Evolutionary conservation across 768 basidiomycete species (phyloP).

Genomic region (Chalciporus pseudorubinellus): DNA sequence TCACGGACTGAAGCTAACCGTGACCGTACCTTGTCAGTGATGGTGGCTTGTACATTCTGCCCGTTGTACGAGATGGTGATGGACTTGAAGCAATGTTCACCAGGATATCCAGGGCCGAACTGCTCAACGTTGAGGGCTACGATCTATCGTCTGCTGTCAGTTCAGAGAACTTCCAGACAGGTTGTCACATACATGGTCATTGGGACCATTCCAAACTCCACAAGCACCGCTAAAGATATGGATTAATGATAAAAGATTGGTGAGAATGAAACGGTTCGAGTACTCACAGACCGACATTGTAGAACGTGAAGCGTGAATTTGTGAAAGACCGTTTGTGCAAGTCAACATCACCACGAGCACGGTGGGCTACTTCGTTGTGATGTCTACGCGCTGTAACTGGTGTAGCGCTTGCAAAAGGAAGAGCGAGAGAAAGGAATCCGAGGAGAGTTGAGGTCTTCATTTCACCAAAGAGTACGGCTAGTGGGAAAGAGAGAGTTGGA

Average conservation of each 20-base stretch:
- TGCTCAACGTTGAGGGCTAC: conserved; percentile 36
- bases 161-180: neutral
- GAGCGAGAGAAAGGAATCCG: conserved; percentile 33
- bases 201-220: conserved; percentile 37
- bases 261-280: conserved; percentile 1
- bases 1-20: neutral
- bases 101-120: conserved; percentile 59
- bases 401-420: conserved; percentile 35
- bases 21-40: conserved; percentile 57
- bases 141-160: conserved; percentile 13
- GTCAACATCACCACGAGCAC: conserved; percentile 38
- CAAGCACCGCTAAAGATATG: conserved; percentile 49
- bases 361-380: conserved; percentile 47
- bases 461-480: neutral
- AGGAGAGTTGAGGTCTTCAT: conserved; percentile 28
- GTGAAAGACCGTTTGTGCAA: conserved; percentile 34
- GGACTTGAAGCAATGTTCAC: conserved; percentile 58
- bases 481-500: neutral
- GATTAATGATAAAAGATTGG: conserved; percentile 1
- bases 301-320: conserved; percentile 49
- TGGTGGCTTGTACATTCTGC: conserved; percentile 48
- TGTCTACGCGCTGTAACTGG: conserved; percentile 25
- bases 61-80: conserved; percentile 62
- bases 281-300: conserved; percentile 49
- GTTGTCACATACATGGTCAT: conserved; percentile 25